Conservation (phyloP, 148 eudicot species). For the Linanthus parryae region DNA sequence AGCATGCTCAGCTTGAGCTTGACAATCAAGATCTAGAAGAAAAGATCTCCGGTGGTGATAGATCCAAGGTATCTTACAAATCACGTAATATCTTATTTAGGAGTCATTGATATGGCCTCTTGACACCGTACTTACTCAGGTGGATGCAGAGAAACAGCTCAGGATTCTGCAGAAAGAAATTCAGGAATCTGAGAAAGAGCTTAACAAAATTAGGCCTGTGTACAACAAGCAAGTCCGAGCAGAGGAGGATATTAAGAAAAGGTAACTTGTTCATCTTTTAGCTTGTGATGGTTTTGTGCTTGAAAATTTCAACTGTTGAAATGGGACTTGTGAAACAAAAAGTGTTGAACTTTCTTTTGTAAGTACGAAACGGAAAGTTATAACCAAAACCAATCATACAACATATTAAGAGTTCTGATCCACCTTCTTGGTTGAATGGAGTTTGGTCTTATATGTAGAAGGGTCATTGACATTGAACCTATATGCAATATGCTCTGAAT, state of each 20-base stretch:
- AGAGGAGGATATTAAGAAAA: conserved; percentile 72
- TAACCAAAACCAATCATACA: too few relatives aligned
- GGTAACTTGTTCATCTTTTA: conserved; percentile 45
- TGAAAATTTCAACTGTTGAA: too few relatives aligned
- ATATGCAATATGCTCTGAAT: too few relatives aligned
- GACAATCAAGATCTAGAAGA: conserved; percentile 78
- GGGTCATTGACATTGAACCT: too few relatives aligned
- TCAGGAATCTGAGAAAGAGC: conserved; percentile 52
- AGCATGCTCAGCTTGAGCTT: conserved; percentile 76
- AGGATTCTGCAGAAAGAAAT: conserved; percentile 64
- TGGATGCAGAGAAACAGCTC: conserved; percentile 71
- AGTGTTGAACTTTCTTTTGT: too few relatives aligned
- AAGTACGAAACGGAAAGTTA: too few relatives aligned
- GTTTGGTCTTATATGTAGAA: too few relatives aligned
- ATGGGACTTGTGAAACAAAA: too few relatives aligned
- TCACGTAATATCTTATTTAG: not conserved
- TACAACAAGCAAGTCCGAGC: conserved; percentile 55
- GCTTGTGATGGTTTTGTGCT: not conserved
- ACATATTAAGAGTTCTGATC: too few relatives aligned
- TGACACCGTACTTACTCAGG: conserved; percentile 39
- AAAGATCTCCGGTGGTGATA: conserved; percentile 48
- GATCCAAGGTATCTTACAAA: conserved; percentile 47
- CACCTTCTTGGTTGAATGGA: too few relatives aligned
- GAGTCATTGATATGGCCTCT: not conserved
- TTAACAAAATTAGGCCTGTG: conserved; percentile 51